Evolutionary conservation across 805 yeast genomes (phyloP), one percentile per base, ranked within the genome.

Genomic region (Wickerhamia fluorescens): DNA sequence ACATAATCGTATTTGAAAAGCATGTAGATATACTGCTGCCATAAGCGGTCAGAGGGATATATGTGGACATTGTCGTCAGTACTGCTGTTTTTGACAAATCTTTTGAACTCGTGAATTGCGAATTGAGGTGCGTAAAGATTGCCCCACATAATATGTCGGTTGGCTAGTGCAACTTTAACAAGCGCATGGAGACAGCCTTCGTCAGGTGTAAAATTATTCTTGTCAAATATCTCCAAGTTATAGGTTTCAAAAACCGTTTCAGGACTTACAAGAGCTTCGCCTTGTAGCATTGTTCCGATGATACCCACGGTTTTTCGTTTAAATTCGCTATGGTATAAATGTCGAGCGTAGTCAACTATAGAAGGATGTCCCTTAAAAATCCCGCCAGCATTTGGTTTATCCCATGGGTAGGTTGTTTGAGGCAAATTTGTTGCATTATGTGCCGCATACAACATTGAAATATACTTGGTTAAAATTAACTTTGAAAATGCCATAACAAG

Each of bases 31-130:
- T 79, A 80, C n/a, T 50, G 42, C 13, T 56, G 58, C 66, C 85
- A 68, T 17, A 78, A 48, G 14, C 48, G 47, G 24, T 65, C 63
- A 4, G 62, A 53, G 0, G 83, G 81, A 20, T 49, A 53, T 0
- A 73, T 27, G 14, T 30, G 27, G 7, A 20, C 30, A 3, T 36
- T 32, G 3, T 24, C 23, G 14, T 27, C 16, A 4, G 16, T 19
- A 14, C 18, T 14, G 8, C 24, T 19, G 14, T 14, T 27, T 24
- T 40, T 35, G 4, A 49, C 64, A 23, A 68, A 53, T 1, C 63
- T 58, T 33, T 71, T 65, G 49, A 78, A 71, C 45, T 78, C 83
- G 21, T 59, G 65, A 3, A 75, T 60, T 0, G 82, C 76, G 15
- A 75, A 58, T 40, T 78, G 84, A 1, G 78, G 59, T 0, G 87